Base-by-base conservation (phyloP, 306 rosid genomes). In the Arachis hypogaea region DNA sequence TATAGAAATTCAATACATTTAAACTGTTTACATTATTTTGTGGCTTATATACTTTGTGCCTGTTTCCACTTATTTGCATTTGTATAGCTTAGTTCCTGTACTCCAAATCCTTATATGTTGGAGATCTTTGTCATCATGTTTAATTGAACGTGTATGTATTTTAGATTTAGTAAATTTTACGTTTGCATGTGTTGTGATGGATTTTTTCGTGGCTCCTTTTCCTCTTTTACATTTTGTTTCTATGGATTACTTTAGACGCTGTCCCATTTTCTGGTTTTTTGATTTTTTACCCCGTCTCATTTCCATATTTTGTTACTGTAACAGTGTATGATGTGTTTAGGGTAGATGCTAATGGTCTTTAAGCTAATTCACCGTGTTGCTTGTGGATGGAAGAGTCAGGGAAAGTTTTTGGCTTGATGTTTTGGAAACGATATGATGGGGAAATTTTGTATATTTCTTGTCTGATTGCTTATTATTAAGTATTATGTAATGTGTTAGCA, bases 1-100 rank as follows among this genome's bases (percentile, higher is more conserved):
- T 93, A 93, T 88, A 93, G 97, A 85, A 86, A 89, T 82, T 86
- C 79, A 91, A 87, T 84, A 91, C 88, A 66, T 88, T 82, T 62
- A 86, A 80, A 80, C 83, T 82, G 80, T 82, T 81, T 80, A 69
- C 68, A 67, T 69, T 44, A 73, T 81, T 42, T 56, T 38, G 78
- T 59, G 71, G 72, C 59, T 36, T 77, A 62, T 68, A 69, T 73
- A 46, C 70, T 59, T 55, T 30, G 51, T 77, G 41, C 58, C 38
- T 33, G 38, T 33, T 63, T 66, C 60, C 16, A 44, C 33, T 56
- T 22, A 8, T 47, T 69, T 59, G 9, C 18, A 9, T 75, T 54
- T 58, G 29, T 52, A 51, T 58, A 30, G 38, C 4, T 33, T 47
- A 59, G 58, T 70, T 64, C 50, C 47, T 69, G 70, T 77, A 57